phyloP scores from a whole-genome alignment of 306 rosid genomes.

The Albizia julibrissin region DNA sequence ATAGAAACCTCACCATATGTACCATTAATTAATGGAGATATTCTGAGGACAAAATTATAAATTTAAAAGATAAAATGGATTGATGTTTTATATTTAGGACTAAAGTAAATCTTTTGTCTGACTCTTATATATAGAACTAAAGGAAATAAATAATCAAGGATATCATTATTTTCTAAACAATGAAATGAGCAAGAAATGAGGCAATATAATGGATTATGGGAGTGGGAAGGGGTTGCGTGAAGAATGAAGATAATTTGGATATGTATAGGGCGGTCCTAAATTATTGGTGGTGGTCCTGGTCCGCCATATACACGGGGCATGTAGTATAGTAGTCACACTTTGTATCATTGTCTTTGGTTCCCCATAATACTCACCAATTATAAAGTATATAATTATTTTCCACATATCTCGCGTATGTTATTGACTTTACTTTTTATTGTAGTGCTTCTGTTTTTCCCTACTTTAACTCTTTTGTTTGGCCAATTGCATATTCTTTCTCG shows the following conservation, averaged over 20 bases:
- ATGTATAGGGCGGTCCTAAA: background rate
- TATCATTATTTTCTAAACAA: background rate
- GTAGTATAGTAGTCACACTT: background rate
- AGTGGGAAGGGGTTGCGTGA: background rate
- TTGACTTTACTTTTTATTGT: background rate
- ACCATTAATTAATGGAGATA: no score
- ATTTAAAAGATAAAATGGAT: no score
- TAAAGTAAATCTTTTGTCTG: no score
- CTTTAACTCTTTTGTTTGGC: background rate
- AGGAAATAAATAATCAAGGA: no score
- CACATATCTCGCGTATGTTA: background rate
- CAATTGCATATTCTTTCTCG: background rate
- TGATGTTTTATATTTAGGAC: no score
- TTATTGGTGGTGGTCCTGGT: background rate
- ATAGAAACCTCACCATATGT: no score
- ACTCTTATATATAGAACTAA: no score
- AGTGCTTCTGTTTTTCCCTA: constrained; percentile 6
- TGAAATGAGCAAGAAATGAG: background rate
- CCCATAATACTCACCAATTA: background rate
- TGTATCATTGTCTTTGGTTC: constrained; percentile 1
- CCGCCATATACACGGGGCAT: background rate
- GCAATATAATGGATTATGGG: background rate
- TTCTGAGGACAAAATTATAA: no score
- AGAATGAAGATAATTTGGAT: background rate
- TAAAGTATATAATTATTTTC: background rate